Percentiles rank a stretch among this genome's conserved stretches.
These are phyloP conservation scores for Hygrocybe punicea DNA, from an alignment of 768 basidiomycete species.

Conservation along the genomic window DNA sequence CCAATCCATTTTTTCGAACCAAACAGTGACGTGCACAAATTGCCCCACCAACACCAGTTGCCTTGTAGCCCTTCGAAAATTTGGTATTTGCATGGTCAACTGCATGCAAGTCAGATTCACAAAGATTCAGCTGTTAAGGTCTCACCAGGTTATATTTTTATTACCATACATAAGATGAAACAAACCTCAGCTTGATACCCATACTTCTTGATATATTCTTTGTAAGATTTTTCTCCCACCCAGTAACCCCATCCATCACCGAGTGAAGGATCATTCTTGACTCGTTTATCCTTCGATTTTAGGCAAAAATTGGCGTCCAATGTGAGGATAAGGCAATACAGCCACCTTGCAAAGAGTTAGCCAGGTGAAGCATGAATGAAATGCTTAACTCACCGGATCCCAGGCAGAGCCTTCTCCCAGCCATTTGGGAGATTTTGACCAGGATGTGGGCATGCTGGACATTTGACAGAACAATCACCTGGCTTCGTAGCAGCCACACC, in stretches of 20 bases:
- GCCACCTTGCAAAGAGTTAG: constrained; percentile 22
- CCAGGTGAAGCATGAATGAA: background rate
- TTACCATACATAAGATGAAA: background rate
- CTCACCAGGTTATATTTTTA: background rate
- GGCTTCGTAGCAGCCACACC: constrained; percentile 5
- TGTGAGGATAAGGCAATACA: constrained; percentile 23
- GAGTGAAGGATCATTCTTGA: constrained; percentile 20
- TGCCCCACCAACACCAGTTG: constrained; percentile 28
- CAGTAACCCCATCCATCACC: constrained; percentile 22
- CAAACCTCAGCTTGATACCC: constrained; percentile 12
- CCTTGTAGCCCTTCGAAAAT: constrained; percentile 13
- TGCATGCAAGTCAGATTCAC: constrained; percentile 11
- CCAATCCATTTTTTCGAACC: constrained; percentile 24
- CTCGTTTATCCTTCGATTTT: constrained; percentile 19
- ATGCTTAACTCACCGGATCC: background rate
- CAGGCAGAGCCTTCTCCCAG: constrained; percentile 11
- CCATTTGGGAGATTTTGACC: constrained; percentile 15
- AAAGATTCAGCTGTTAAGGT: constrained; percentile 7
- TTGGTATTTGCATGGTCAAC: constrained; percentile 9
- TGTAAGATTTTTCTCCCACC: constrained; percentile 10
- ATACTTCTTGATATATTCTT: constrained; percentile 5
- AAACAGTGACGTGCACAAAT: constrained; percentile 34
- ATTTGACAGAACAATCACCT: constrained; percentile 20
- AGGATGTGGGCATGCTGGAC: constrained; percentile 27
- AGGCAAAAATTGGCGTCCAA: constrained; percentile 35